These are phyloP conservation scores for Zelopaecilomyces penicillatus DNA, from an alignment of 2,329 filamentous ascomycete species.

Conservation along the genomic window DNA sequence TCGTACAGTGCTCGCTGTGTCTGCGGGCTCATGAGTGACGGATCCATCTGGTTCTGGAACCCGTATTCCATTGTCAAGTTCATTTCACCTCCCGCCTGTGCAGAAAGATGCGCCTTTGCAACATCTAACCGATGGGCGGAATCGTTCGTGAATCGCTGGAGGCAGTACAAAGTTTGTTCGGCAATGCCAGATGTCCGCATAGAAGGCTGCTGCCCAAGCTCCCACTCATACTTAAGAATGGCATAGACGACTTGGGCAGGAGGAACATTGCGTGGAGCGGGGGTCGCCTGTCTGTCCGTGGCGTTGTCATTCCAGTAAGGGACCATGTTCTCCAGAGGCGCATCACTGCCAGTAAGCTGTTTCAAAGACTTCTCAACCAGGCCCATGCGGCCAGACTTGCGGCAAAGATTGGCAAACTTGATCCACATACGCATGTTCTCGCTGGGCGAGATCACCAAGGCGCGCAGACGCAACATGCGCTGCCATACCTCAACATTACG, in stretches of 20 bases:
- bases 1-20: slow-evolving; percentile 48
- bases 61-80: slow-evolving; percentile 39
- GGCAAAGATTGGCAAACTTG: slow-evolving; percentile 96
- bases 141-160: slow-evolving; percentile 54
- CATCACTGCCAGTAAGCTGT: slow-evolving; percentile 70
- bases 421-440: slow-evolving; percentile 99
- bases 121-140: slow-evolving; percentile 46
- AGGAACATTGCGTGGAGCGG: slow-evolving; percentile 38
- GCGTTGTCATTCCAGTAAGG: slow-evolving; percentile 47
- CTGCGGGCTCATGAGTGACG: slow-evolving; percentile 37
- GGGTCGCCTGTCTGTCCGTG: slow-evolving; percentile 9
- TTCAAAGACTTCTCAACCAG: slow-evolving; percentile 92
- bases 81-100: slow-evolving; percentile 38
- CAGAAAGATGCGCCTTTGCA: slow-evolving; percentile 41
- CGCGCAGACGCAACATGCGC: slow-evolving; percentile 89
- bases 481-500: slow-evolving; percentile 98
- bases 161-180: slow-evolving; percentile 49
- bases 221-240: slow-evolving; percentile 97
- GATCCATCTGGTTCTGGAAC: slow-evolving; percentile 40
- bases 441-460: slow-evolving; percentile 79
- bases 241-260: slow-evolving; percentile 85
- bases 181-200: slow-evolving; percentile 35
- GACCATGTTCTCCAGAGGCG: slow-evolving; percentile 51
- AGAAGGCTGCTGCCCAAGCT: slow-evolving; percentile 58
- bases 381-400: slow-evolving; percentile 90